These are phyloP conservation scores for Metarhizium album DNA, from an alignment of 2,329 filamentous ascomycete species.

Conservation along the genomic window DNA sequence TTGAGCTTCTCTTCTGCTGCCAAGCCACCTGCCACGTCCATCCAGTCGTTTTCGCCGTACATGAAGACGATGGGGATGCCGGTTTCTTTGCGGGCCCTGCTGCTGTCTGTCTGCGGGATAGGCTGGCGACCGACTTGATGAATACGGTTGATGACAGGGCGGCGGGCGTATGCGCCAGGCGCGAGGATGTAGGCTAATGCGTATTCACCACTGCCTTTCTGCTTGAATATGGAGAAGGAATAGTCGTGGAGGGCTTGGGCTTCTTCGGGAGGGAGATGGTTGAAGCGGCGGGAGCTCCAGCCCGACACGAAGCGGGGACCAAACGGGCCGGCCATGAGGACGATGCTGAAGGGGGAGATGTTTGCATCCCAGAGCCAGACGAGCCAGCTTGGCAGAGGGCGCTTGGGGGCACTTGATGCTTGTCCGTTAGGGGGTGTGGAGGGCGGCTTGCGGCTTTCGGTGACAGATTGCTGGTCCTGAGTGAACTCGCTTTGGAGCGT, in stretches of 20 bases:
- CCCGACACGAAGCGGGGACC: constrained; percentile 87
- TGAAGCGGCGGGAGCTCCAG: constrained; percentile 90
- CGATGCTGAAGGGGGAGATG: constrained; percentile 83
- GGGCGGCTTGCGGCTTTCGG: not conserved
- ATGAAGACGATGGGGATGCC: constrained; percentile 82
- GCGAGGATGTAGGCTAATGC: constrained; percentile 86
- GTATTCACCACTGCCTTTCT: constrained; percentile 88
- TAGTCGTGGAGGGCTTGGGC: constrained; percentile 83
- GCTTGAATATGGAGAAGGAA: constrained; percentile 86
- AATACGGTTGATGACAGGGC: constrained; percentile 78
- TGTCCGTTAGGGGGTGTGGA: constrained; percentile 21
- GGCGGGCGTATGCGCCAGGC: constrained; percentile 83
- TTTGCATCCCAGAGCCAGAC: constrained; percentile 96
- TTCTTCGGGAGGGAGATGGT: constrained; percentile 71
- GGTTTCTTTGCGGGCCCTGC: constrained; percentile 32
- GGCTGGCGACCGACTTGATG: constrained; percentile 73
- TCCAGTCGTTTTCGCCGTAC: constrained; percentile 98
- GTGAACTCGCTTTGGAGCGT: constrained; percentile 68
- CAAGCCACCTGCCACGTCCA: constrained; percentile 82
- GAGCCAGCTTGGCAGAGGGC: constrained; percentile 72
- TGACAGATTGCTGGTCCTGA: constrained; percentile 53
- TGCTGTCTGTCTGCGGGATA: constrained; percentile 21
- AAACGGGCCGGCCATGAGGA: constrained; percentile 79
- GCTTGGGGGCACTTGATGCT: constrained; percentile 22
- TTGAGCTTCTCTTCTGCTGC: constrained; percentile 73